Conservation (phyloP, 805 yeast species). For the Saturnispora sanitii region DNA sequence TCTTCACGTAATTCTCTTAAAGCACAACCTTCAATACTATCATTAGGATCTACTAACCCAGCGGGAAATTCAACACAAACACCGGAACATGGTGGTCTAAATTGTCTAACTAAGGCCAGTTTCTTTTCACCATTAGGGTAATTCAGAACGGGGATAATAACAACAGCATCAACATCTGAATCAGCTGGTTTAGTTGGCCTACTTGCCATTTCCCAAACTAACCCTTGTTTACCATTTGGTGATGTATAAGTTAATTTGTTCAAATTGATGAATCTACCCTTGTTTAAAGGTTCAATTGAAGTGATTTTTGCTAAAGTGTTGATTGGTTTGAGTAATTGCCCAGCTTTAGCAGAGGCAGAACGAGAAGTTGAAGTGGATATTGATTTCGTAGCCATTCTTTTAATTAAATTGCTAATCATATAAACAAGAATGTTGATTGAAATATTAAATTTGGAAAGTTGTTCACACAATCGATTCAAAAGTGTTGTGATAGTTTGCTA, state of each 20-base stretch:
- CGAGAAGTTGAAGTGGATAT: too few species aligned
- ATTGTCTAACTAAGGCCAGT: slow-evolving; percentile 72
- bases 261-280: slow-evolving; percentile 60
- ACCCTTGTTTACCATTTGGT: slow-evolving; percentile 53
- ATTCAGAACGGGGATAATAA: slow-evolving; percentile 61
- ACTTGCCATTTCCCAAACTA: slow-evolving; percentile 90
- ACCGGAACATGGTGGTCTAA: slow-evolving; percentile 84
- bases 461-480: too few species aligned
- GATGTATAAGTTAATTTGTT: slow-evolving; percentile 61
- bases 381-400: too few species aligned
- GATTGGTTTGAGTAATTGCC: slow-evolving; percentile 14
- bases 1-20: slow-evolving; percentile 83
- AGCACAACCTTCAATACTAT: slow-evolving; percentile 70
- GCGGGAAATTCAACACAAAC: slow-evolving; percentile 94
- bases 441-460: too few species aligned
- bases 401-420: too few species aligned
- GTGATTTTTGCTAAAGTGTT: slow-evolving; percentile 23
- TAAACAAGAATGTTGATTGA: too few species aligned
- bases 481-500: too few species aligned
- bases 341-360: too few species aligned
- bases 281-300: slow-evolving; percentile 27
- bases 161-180: slow-evolving; percentile 79
- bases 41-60: slow-evolving; percentile 82
- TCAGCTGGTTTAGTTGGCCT: slow-evolving; percentile 62
- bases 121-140: slow-evolving; percentile 29